Conservation (phyloP, 805 yeast species). For the Schizosaccharomyces octosporus region DNA sequence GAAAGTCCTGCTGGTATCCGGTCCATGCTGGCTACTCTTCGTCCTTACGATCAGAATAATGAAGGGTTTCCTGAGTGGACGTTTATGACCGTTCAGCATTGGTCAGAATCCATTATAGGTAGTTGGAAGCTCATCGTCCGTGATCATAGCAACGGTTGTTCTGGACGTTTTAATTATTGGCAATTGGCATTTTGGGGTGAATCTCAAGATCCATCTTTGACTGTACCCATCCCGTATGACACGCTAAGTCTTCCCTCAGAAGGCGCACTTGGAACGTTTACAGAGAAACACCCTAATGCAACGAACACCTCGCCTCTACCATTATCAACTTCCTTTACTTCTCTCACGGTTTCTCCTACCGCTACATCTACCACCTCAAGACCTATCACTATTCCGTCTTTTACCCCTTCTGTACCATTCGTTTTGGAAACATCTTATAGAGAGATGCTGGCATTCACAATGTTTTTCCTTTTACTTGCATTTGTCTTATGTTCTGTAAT, state of each 20-base stretch:
- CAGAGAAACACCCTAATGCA: not conserved
- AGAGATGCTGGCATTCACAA: no score
- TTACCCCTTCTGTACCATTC: not conserved
- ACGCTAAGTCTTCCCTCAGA: not conserved
- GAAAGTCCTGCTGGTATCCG: conserved; percentile 51
- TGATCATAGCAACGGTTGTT: conserved; percentile 11
- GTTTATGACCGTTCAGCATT: conserved; percentile 92
- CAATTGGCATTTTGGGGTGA: conserved; percentile 66
- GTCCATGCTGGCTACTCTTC: conserved; percentile 47
- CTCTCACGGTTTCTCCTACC: not conserved
- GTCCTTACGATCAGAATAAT: conserved; percentile 31
- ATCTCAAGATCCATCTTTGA: conserved; percentile 3
- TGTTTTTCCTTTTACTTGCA: no score
- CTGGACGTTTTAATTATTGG: conserved; percentile 34
- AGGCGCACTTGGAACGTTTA: not conserved
- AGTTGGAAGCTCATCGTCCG: conserved; percentile 52
- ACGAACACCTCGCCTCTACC: not conserved
- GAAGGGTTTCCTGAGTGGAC: conserved; percentile 63
- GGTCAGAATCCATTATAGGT: conserved; percentile 72
- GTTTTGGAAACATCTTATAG: no score
- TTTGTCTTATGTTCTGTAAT: no score
- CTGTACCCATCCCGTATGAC: not conserved
- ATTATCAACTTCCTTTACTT: not conserved
- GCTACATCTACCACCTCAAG: not conserved
- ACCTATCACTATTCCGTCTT: not conserved